phyloP scores from a whole-genome alignment of 2,329 filamentous ascomycete genomes.

The Sporothrix luriei region DNA sequence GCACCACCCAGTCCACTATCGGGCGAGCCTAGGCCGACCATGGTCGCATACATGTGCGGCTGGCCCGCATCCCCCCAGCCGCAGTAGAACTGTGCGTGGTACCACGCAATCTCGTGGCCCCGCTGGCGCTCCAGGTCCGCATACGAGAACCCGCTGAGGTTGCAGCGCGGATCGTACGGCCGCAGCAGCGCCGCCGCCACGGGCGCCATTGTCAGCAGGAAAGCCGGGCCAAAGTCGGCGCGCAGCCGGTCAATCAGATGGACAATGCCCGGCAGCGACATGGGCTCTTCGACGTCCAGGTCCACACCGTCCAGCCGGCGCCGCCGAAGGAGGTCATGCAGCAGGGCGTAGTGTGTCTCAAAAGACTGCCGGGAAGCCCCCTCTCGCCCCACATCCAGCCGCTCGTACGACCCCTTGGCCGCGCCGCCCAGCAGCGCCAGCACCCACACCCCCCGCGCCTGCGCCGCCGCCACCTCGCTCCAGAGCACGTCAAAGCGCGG shows the following conservation, averaged over 20 bases:
- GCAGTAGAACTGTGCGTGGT: conserved; percentile 83
- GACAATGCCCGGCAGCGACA: conserved; percentile 65
- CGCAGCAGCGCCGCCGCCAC: conserved; percentile 72
- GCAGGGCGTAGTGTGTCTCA: conserved; percentile 68
- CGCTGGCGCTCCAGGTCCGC: conserved; percentile 66
- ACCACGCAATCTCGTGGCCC: conserved; percentile 70
- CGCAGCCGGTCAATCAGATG: conserved; percentile 66
- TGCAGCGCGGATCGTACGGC: conserved; percentile 56
- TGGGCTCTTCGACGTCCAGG: conserved; percentile 73
- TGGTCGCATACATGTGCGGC: conserved; percentile 51
- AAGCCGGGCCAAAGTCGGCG: conserved; percentile 64
- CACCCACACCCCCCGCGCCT: conserved; percentile 71
- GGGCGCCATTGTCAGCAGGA: conserved; percentile 76
- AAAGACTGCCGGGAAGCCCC: conserved; percentile 53
- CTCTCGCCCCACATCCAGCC: conserved; percentile 51
- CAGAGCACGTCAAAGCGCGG: conserved; percentile 67
- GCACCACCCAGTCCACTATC: conserved; percentile 72
- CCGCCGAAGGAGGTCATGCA: conserved; percentile 62
- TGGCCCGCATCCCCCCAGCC: conserved; percentile 72
- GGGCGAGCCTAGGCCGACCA: conserved; percentile 61
- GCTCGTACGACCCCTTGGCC: conserved; percentile 68
- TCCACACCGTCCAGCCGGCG: conserved; percentile 67
- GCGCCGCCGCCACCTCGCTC: conserved; percentile 69
- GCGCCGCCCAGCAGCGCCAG: conserved; percentile 81
- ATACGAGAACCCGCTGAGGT: conserved; percentile 77